Conservation (phyloP, 1,139 yeast species). For the Taphrina populina region DNA sequence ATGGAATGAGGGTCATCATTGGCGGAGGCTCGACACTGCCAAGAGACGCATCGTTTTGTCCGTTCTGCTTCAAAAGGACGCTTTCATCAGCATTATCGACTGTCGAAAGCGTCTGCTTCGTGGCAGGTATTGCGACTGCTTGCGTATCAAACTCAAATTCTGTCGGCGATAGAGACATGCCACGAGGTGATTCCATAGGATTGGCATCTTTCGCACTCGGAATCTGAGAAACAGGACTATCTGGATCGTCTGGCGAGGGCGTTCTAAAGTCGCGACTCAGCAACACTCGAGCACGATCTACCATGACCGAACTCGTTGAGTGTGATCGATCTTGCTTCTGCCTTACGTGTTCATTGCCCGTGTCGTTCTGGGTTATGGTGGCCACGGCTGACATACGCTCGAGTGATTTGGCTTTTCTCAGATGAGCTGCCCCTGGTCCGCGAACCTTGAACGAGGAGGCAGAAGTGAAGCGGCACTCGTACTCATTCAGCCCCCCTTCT, state of each 20-base stretch:
- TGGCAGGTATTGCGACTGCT: constrained; percentile 28
- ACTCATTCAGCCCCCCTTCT: constrained; percentile 19
- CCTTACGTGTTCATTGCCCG: not conserved
- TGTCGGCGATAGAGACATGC: constrained; percentile 5
- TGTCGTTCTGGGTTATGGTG: not conserved
- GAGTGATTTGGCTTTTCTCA: constrained; percentile 2
- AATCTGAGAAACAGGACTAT: constrained; percentile 23
- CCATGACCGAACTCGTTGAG: constrained; percentile 11
- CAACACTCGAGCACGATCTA: constrained; percentile 5
- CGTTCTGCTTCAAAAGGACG: not conserved
- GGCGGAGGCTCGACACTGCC: constrained; percentile 19
- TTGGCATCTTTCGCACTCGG: not conserved
- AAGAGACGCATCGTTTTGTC: not conserved
- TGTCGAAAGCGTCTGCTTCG: constrained; percentile 1
- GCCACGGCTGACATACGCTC: constrained; percentile 14
- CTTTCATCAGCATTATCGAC: not conserved
- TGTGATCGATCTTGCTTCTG: constrained; percentile 16
- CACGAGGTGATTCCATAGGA: not conserved
- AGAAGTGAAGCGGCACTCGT: constrained; percentile 32
- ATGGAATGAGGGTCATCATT: constrained; percentile 16
- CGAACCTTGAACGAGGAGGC: constrained; percentile 33
- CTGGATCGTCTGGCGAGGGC: constrained; percentile 23
- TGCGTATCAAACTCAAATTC: not conserved
- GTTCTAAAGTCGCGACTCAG: constrained; percentile 18
- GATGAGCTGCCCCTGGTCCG: constrained; percentile 23